A percentile compares a stretch with the other conserved stretches of the same genome.
phyloP scores from a whole-genome alignment of 2,329 filamentous ascomycete genomes.

The Aspergillus candidus region DNA sequence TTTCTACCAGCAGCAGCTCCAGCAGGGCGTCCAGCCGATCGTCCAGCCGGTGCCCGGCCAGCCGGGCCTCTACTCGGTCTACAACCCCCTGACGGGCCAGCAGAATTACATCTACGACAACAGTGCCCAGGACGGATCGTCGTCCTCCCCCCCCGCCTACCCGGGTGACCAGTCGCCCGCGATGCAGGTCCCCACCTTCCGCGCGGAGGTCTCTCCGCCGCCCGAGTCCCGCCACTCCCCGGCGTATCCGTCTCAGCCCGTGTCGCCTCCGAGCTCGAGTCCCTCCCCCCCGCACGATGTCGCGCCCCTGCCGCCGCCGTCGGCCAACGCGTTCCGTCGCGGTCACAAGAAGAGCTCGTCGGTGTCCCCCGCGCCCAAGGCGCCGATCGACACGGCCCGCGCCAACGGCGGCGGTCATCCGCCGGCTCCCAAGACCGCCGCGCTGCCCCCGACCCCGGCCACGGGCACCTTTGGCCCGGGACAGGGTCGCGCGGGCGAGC shows the following conservation, averaged over 20 bases:
- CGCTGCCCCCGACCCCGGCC: constrained; percentile 72
- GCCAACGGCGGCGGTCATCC: constrained; percentile 49
- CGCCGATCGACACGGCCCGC: constrained; percentile 40
- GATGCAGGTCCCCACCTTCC: constrained; percentile 57
- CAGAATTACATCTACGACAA: constrained; percentile 74
- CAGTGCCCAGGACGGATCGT: constrained; percentile 45
- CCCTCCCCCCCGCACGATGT: constrained; percentile 65
- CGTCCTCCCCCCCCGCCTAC: constrained; percentile 20
- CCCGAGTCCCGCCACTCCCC: constrained; percentile 54
- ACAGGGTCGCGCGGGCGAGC: constrained; percentile 86
- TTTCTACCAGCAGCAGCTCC: constrained; percentile 60
- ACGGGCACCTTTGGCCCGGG: constrained; percentile 88
- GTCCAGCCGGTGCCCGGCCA: constrained; percentile 59
- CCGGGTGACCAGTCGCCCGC: constrained; percentile 43
- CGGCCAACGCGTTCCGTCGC: constrained; percentile 85
- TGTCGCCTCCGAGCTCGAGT: constrained; percentile 56
- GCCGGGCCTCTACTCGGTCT: constrained; percentile 73
- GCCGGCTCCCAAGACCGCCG: constrained; percentile 68
- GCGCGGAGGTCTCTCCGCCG: constrained; percentile 76
- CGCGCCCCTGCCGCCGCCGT: constrained; percentile 74
- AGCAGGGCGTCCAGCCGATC: constrained; percentile 60
- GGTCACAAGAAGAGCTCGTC: constrained; percentile 89
- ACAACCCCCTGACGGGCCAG: constrained; percentile 80
- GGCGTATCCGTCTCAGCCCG: constrained; percentile 58
- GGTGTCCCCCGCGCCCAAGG: constrained; percentile 49